A percentile compares a stretch with the other conserved stretches of the same genome.
phyloP scores from a whole-genome alignment of 306 rosid genomes.

The Neltuma alba region DNA sequence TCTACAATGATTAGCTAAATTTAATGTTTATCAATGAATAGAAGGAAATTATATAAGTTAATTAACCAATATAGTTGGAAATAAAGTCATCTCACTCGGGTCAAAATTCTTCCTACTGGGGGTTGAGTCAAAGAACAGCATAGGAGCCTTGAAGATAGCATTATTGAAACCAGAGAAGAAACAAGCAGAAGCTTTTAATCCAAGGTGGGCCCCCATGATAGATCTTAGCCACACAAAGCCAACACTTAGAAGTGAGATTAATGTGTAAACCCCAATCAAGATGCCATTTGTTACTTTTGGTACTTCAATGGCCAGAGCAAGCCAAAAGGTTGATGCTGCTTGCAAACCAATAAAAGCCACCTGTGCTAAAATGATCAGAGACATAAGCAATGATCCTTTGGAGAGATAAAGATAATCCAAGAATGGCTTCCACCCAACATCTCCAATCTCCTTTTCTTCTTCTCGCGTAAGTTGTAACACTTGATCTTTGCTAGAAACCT shows the following conservation, averaged over 20 bases:
- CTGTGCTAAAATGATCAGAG: conserved; percentile 30
- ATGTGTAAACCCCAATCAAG: conserved; percentile 59
- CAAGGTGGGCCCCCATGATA: conserved; percentile 45
- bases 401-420: conserved; percentile 61
- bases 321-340: conserved; percentile 71
- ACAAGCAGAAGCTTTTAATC: conserved; percentile 72
- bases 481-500: conserved; percentile 37
- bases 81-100: conserved; percentile 56
- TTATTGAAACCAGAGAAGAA: conserved; percentile 62
- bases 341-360: too few relatives aligned
- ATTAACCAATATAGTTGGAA: background rate
- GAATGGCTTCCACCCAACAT: conserved; percentile 66
- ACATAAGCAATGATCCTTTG: conserved; percentile 44
- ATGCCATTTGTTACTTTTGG: conserved; percentile 46
- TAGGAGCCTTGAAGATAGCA: conserved; percentile 79
- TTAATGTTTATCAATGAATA: background rate
- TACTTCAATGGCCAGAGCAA: conserved; percentile 62
- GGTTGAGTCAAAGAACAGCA: conserved; percentile 85
- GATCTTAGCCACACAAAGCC: conserved; percentile 50
- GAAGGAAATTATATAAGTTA: background rate
- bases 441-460: conserved; percentile 71
- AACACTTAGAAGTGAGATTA: conserved; percentile 52
- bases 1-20: background rate
- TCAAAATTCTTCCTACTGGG: conserved; percentile 80
- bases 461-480: conserved; percentile 58